Conservation (phyloP, 176 grass and related monocot genomes). For the Carex scoparia region DNA sequence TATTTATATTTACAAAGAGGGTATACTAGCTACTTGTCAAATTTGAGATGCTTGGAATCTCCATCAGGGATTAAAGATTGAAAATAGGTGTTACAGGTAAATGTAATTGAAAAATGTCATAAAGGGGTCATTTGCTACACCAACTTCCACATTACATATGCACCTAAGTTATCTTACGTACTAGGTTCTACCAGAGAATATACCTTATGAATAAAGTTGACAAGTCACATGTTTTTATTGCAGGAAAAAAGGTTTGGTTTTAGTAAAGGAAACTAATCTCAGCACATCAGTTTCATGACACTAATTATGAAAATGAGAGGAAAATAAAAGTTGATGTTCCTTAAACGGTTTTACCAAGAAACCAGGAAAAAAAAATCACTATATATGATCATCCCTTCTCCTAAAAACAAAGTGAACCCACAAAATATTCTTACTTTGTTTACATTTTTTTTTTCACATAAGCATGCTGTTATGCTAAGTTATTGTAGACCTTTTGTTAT, state of each 20-base stretch:
- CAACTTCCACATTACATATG: not conserved
- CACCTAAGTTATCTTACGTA: not conserved
- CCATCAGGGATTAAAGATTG: not conserved
- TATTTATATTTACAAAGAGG: not conserved
- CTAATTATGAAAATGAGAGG: not conserved
- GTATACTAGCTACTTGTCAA: not conserved
- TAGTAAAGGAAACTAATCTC: constrained; percentile 8
- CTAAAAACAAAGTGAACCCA: not conserved
- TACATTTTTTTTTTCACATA: not conserved
- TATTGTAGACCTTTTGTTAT: not conserved
- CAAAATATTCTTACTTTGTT: not conserved
- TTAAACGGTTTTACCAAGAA: constrained; percentile 15
- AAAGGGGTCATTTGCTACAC: not conserved
- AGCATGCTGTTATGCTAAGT: not conserved
- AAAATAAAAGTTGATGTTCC: not conserved
- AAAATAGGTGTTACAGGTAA: not conserved
- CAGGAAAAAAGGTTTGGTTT: not conserved
- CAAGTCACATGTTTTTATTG: not conserved
- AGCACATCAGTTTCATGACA: constrained; percentile 9
- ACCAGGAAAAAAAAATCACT: not conserved
- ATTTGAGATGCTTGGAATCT: not conserved
- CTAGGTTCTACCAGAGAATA: not conserved
- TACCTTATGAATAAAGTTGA: constrained; percentile 10
- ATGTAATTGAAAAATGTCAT: not conserved
- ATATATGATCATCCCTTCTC: not conserved